Base-by-base conservation (phyloP, 2,329 filamentous ascomycete genomes). In the Apiospora saccharicola region DNA sequence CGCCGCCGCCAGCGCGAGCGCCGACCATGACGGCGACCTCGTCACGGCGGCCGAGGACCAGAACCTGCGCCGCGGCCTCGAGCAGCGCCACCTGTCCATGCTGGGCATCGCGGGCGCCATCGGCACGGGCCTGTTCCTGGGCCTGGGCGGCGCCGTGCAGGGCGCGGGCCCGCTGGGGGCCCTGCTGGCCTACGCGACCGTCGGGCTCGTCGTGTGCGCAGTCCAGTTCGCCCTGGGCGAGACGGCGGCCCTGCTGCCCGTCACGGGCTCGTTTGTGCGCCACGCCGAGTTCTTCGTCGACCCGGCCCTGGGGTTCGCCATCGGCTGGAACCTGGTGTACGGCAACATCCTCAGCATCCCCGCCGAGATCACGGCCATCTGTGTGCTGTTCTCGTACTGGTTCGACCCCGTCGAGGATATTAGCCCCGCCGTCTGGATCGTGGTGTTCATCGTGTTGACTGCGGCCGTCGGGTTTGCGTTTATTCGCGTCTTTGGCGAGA, bases 171-270 rank as follows among this genome's bases (percentile, higher is more conserved):
- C 92, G 68, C 92, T 85, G 26, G 90, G 91, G 10, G 90, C 94
- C 79, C 86, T 94, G 76, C 92, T 94, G 80, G 91, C 90, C 10
- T 94, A 94, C 83, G 86, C 89, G 47, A 80, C 92, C 74, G 88
- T 94, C 75, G 92, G 92, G 75, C 82, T 92, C 67, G 83, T 96
- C 72, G 94, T 96, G 75, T 96, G 91, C 82, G 84, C 94, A 57
- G 93, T 96, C 75, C 95, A 96, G 93, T 91, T 91, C 73, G 91
- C 90, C 71, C 89, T 96, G 3, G 94, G 93, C 74, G 93, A 96
- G 82, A 96, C 96, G 92, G 93, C 93, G 10, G 89, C 93, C 69
- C 96, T 93, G 92, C 82, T 96, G 47, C 94, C 94, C 69, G 86
- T 95, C 77, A 89, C 90, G 71, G 90, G 92, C 79, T 93, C 94